These are phyloP conservation scores for Aaosphaeria pasadenensis DNA, from an alignment of 2,329 filamentous ascomycete species.

Conservation along the genomic window DNA sequence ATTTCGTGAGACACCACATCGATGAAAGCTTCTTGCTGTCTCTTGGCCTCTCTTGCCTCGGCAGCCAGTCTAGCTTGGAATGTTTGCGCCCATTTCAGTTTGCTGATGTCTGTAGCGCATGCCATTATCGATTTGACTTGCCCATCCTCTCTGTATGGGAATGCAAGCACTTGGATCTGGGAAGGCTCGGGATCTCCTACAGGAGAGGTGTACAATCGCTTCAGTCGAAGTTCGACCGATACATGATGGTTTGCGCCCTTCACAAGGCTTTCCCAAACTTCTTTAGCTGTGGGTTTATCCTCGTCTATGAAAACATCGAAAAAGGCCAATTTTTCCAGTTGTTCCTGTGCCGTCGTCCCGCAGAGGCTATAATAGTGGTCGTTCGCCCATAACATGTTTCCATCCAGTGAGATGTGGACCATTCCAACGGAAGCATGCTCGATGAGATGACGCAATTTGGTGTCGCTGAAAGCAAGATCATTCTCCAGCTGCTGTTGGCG, in stretches of 20 bases:
- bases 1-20: conserved; percentile 44
- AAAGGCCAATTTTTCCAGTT: conserved; percentile 13
- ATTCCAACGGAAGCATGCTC: conserved; percentile 35
- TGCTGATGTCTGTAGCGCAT: conserved; percentile 38
- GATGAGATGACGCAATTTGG: conserved; percentile 32
- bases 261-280: conserved; percentile 21
- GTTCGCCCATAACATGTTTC: conserved; percentile 33
- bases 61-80: conserved; percentile 36
- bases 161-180: conserved; percentile 31
- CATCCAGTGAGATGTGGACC: conserved; percentile 27
- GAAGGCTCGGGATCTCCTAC: conserved; percentile 28
- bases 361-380: conserved; percentile 31
- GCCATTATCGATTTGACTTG: conserved; percentile 34
- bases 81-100: conserved; percentile 37
- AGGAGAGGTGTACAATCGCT: conserved; percentile 28
- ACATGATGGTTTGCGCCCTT: conserved; percentile 25
- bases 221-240: conserved; percentile 25
- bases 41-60: conserved; percentile 38
- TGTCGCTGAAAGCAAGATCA: conserved; percentile 32
- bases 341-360: conserved; percentile 16
- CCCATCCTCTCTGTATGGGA: conserved; percentile 31
- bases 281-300: conserved; percentile 20
- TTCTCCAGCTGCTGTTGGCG: conserved; percentile 30
- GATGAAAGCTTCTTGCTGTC: conserved; percentile 40
- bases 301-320: conserved; percentile 27